Base-by-base conservation (phyloP, 805 yeast genomes). In the Saccharomycopsis fibuligera region DNA sequence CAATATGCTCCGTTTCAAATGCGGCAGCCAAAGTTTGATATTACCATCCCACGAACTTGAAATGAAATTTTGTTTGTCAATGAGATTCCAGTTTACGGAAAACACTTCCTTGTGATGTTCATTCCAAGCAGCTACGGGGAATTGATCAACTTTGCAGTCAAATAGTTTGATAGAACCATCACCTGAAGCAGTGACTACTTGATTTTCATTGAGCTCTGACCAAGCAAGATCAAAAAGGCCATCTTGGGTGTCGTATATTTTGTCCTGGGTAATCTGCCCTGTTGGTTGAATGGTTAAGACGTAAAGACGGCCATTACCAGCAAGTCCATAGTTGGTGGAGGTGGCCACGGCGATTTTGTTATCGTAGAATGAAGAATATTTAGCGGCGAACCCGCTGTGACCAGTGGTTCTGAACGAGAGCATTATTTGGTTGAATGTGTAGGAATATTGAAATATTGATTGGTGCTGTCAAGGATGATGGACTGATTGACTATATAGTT, bases 21-120 rank as follows among this genome's bases (percentile, higher is more conserved):
- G 63, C 0, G 93, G 89, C 0, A 81, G 64, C 95, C 95, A 86
- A 3, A 87, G 60, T 63, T 86, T 87, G 35, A 90, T 75, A 0
- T 84, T 69, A 0, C 97, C 96, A 63, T 91, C 98, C 98, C 98
- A 91, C 6, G 95, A 83, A 24, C 90, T 76, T 17, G 91, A 75
- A 35, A 83, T 79, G 64, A 91, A 86, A 16, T 69, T 70, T 3
- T 74, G 60, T 65, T 88, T 85, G 54, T 81, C 83, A 3, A 79
- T 75, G 51, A 82, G 61, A 60, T 81, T 83, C 93, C 93, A 85
- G 57, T 78, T 76, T 31, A 85, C 77, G 16, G 83, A 73, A 53
- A 84, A 82, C 8, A 82, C 90, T 61, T 86, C 95, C 41, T 80
- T 69, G 25, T 74, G 65, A 64, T 91, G 99, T 58, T 86, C 98